phyloP scores from a whole-genome alignment of 345 rosid species.

The Aegle marmelos region DNA sequence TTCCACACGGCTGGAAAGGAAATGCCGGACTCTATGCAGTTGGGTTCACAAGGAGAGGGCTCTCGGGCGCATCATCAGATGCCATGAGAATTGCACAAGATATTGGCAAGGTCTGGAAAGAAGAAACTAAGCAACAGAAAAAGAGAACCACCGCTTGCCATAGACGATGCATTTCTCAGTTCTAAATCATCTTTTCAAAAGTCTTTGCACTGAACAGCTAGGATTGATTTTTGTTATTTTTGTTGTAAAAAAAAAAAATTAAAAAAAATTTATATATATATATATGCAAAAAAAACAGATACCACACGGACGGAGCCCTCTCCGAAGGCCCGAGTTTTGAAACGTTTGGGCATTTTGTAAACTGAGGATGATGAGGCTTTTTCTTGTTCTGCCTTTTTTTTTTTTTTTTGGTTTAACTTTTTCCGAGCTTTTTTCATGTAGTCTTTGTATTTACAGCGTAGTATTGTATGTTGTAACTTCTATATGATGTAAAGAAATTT shows the following conservation, averaged over 20 bases:
- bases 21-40: constrained; percentile 78
- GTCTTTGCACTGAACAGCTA: not conserved
- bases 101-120: constrained; percentile 73
- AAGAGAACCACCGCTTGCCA: constrained; percentile 48
- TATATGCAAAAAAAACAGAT: not conserved
- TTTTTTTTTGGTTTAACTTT: not conserved
- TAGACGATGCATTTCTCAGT: constrained; percentile 72
- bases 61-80: constrained; percentile 79
- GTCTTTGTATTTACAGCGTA: constrained; percentile 13
- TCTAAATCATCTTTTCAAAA: constrained; percentile 17
- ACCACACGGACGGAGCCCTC: constrained; percentile 48
- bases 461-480: constrained; percentile 6
- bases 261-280: not conserved
- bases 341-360: constrained; percentile 47
- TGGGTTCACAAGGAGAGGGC: constrained; percentile 91
- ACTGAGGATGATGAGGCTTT: constrained; percentile 58
- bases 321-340: constrained; percentile 52
- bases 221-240: not conserved
- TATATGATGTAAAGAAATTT: constrained; percentile 6
- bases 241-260: constrained; percentile 11
- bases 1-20: constrained; percentile 91
- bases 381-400: not conserved
- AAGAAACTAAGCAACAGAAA: constrained; percentile 67
- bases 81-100: constrained; percentile 72
- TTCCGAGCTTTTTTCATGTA: not conserved